Evolutionary conservation across 1,284 basidiomycete genomes (phyloP).

Genomic region (Boletus sp.): DNA sequence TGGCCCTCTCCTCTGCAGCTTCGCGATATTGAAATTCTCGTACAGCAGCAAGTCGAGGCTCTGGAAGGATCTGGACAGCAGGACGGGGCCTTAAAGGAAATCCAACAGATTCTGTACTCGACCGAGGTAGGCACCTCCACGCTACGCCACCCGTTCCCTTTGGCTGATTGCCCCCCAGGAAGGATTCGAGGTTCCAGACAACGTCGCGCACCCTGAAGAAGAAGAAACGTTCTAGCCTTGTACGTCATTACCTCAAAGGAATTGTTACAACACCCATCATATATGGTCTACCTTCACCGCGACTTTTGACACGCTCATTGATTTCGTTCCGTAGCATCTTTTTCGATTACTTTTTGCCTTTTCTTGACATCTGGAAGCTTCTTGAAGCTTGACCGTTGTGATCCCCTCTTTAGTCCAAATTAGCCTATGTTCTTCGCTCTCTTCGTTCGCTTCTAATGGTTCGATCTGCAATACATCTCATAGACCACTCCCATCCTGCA

Average conservation of each 20-base stretch:
- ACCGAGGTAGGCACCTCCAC: constrained; percentile 65
- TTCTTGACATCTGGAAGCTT: constrained; percentile 9
- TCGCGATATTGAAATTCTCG: constrained; percentile 92
- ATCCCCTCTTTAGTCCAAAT: constrained; percentile 1
- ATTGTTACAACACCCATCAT: constrained; percentile 4
- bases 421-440: constrained; percentile 23
- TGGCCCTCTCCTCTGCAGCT: constrained; percentile 52
- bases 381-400: constrained; percentile 2
- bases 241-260: constrained; percentile 14
- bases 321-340: constrained; percentile 11
- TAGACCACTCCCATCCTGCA: constrained; percentile 11
- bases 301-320: constrained; percentile 19
- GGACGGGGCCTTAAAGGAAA: constrained; percentile 70
- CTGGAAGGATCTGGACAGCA: constrained; percentile 60
- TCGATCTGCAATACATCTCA: constrained; percentile 29
- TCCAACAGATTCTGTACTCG: constrained; percentile 92
- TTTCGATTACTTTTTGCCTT: constrained; percentile 3
- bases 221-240: constrained; percentile 53
- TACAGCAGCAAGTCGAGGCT: constrained; percentile 67
- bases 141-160: not conserved
- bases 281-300: constrained; percentile 7
- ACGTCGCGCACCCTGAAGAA: constrained; percentile 43
- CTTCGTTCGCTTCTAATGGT: constrained; percentile 24
- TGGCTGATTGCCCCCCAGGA: constrained; percentile 36
- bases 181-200: constrained; percentile 72